phyloP scores from a whole-genome alignment of 2,329 filamentous ascomycete genomes.

The Paraphoma chrysanthemicola region DNA sequence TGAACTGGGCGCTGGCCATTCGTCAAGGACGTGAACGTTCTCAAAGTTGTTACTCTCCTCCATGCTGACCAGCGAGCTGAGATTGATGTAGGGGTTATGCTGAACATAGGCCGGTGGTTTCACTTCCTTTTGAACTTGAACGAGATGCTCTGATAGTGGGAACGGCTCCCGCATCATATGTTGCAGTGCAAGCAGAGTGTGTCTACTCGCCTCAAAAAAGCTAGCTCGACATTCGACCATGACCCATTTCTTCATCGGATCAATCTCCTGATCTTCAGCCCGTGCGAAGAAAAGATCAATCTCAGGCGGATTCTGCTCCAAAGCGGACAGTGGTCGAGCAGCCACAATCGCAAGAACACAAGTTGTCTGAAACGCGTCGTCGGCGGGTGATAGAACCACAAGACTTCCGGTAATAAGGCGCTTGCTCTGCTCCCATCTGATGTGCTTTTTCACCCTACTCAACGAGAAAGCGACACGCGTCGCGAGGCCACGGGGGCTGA shows the following conservation, averaged over 20 bases:
- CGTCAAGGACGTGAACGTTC: slow-evolving; percentile 61
- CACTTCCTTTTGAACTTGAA: slow-evolving; percentile 56
- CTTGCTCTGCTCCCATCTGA: slow-evolving; percentile 72
- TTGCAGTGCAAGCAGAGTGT: slow-evolving; percentile 78
- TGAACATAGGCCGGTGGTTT: slow-evolving; percentile 61
- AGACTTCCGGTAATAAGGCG: slow-evolving; percentile 62
- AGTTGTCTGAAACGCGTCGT: slow-evolving; percentile 68
- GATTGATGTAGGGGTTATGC: slow-evolving; percentile 57
- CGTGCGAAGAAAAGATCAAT: slow-evolving; percentile 78
- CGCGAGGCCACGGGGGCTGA: slow-evolving; percentile 68
- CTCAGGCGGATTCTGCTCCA: slow-evolving; percentile 71
- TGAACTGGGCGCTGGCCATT: slow-evolving; percentile 59
- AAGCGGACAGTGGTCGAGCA: slow-evolving; percentile 67
- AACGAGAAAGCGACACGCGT: slow-evolving; percentile 75
- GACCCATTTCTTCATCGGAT: slow-evolving; percentile 72
- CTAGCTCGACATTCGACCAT: slow-evolving; percentile 80
- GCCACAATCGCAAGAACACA: slow-evolving; percentile 77
- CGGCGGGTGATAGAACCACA: slow-evolving; percentile 61
- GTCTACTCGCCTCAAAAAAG: slow-evolving; percentile 79
- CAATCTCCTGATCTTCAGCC: slow-evolving; percentile 67
- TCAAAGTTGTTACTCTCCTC: slow-evolving; percentile 47
- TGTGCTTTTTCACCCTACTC: slow-evolving; percentile 67
- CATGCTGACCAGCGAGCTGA: slow-evolving; percentile 55
- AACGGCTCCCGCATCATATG: slow-evolving; percentile 66
- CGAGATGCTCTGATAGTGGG: slow-evolving; percentile 68